Evolutionary conservation across 2,329 filamentous ascomycete genomes (phyloP).

Genomic region (Biscogniauxia marginata): DNA sequence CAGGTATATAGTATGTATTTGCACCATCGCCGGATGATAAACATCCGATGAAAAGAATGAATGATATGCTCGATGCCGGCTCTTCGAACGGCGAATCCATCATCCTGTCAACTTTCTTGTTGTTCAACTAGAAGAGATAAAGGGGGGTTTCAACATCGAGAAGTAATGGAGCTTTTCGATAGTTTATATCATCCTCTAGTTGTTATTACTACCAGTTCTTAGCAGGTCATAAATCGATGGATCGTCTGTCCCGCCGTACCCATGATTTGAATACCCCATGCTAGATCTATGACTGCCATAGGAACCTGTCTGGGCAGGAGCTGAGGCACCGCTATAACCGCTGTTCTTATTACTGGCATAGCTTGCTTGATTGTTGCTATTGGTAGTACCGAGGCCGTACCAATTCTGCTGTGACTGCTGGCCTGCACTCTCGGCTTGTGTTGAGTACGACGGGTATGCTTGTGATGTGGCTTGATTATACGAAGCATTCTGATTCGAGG

Average conservation of each 20-base stretch:
- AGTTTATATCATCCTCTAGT: constrained; percentile 10
- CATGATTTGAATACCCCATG: constrained; percentile 19
- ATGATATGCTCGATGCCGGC: too few species aligned
- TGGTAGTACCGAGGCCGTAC: constrained; percentile 33
- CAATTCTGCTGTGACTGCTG: constrained; percentile 34
- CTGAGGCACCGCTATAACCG: constrained; percentile 12
- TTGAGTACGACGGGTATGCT: constrained; percentile 28
- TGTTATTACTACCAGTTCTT: constrained; percentile 19
- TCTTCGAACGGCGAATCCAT: too few species aligned
- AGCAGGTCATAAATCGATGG: constrained; percentile 29
- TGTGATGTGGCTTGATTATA: constrained; percentile 31
- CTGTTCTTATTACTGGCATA: constrained; percentile 24
- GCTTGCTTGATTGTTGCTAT: constrained; percentile 19
- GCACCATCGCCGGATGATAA: too few species aligned
- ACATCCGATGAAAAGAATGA: too few species aligned
- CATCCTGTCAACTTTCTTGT: too few species aligned
- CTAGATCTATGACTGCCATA: constrained; percentile 23
- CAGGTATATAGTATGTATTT: too few species aligned
- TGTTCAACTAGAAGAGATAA: too few species aligned
- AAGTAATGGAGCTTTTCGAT: too few species aligned
- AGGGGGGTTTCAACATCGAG: too few species aligned
- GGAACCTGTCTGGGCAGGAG: constrained; percentile 10
- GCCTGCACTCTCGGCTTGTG: constrained; percentile 25
- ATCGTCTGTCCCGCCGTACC: constrained; percentile 25
- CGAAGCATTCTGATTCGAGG: constrained; percentile 25